Conservation (phyloP, 306 rosid species). For the Acacia melanoxylon region DNA sequence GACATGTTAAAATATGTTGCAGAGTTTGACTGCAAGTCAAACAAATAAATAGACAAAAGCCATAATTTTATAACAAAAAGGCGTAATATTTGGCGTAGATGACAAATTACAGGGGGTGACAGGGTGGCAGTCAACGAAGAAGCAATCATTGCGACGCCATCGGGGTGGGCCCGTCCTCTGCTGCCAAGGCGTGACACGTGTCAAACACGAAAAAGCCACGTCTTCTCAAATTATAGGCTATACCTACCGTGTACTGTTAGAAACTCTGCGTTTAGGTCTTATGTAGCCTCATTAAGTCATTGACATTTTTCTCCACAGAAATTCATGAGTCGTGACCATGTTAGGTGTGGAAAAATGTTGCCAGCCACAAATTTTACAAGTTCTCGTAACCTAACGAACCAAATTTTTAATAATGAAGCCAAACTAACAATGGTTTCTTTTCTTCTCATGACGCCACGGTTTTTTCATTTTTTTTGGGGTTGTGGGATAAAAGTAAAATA, state of each 20-base stretch:
- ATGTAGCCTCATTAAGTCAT: background rate
- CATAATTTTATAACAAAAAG: background rate
- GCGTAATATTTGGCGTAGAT: background rate
- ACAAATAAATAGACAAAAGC: too few relatives aligned
- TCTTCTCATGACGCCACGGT: background rate
- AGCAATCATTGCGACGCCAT: background rate
- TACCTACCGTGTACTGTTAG: background rate
- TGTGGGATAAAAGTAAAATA: background rate
- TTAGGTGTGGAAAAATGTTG: background rate
- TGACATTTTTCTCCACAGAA: background rate
- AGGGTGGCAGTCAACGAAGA: background rate
- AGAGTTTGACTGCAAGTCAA: background rate
- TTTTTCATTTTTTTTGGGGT: background rate
- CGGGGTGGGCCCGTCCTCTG: slow-evolving; percentile 43
- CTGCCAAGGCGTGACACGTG: slow-evolving; percentile 29
- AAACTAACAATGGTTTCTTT: background rate
- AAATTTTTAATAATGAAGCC: background rate
- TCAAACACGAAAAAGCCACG: background rate
- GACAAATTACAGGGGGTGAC: background rate
- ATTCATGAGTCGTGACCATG: background rate
- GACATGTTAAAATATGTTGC: background rate
- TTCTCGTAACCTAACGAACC: background rate
- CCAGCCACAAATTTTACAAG: background rate
- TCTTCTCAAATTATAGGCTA: background rate
- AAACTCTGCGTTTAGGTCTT: background rate